A percentile compares a stretch with the other conserved stretches of the same genome.
Conservation (phyloP, 2,329 filamentous ascomycete species). For the Dothistroma septosporum region DNA sequence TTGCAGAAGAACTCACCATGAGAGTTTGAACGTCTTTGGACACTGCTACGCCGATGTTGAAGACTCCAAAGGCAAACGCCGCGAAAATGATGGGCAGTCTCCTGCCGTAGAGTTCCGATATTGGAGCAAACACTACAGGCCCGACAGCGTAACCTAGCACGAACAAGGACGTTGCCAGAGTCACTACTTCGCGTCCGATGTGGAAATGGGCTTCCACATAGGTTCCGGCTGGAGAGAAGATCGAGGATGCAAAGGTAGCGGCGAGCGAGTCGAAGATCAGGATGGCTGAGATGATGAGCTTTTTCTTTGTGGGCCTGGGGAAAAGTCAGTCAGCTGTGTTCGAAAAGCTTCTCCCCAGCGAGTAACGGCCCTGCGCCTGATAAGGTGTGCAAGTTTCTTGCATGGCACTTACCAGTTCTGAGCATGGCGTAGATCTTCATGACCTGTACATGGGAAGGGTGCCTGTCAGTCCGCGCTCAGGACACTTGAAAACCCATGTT, state of each 20-base stretch:
- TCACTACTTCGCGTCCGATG: constrained; percentile 43
- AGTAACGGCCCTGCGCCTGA: too few relatives aligned
- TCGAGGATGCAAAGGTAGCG: constrained; percentile 59
- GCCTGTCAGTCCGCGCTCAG: neutral
- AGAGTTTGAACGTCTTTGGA: constrained; percentile 39
- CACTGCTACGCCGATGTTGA: constrained; percentile 46
- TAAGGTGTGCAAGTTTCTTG: too few relatives aligned
- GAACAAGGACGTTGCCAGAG: constrained; percentile 40
- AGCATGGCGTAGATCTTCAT: constrained; percentile 75
- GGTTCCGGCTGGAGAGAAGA: constrained; percentile 47
- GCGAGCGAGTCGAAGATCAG: constrained; percentile 70
- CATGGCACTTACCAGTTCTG: constrained; percentile 61
- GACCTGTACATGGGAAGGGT: constrained; percentile 27
- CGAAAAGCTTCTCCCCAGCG: too few relatives aligned
- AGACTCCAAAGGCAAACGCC: constrained; percentile 43
- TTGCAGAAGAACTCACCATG: neutral
- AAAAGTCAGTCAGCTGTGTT: too few relatives aligned
- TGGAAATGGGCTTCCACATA: constrained; percentile 31
- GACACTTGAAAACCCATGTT: neutral
- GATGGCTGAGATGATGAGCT: constrained; percentile 60
- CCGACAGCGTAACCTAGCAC: constrained; percentile 36
- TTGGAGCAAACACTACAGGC: constrained; percentile 40
- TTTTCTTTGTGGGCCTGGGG: constrained; percentile 67
- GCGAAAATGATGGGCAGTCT: constrained; percentile 43
- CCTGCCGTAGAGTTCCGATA: constrained; percentile 46